Base-by-base conservation (phyloP, 257 asterid genomes). In the Catharanthus roseus region DNA sequence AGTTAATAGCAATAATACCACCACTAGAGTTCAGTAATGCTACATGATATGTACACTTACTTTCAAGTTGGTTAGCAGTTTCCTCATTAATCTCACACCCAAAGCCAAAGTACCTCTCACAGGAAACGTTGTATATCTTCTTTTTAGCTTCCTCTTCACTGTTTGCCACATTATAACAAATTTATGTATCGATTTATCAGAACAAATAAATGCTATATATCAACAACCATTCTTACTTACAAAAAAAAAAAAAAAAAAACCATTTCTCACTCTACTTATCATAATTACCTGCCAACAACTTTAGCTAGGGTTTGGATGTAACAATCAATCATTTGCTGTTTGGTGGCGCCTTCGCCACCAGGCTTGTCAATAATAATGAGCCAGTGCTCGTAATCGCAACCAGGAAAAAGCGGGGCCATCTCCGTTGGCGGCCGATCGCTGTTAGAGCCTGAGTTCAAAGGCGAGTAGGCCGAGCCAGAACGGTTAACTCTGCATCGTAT, bases 11-110 rank as follows among this genome's bases (percentile, higher is more conserved):
- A 49, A n/a, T n/a, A 47, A 44, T 6, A 13, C 16, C 18, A 2
- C 12, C 3, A 41, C 29, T 38, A 12, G 29, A 26, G 24, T 11
- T 33, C 15, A 67, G 0, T 26, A n/a, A n/a, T 67, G 16, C 15
- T 28, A 41, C 4, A 67, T 44, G 55, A 42, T 1, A 23, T 23
- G 57, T 19, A 36, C 26, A n/a, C 49, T 68, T 74, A 91, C 99
- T 97, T 90, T 89, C 99, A 44, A 95, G 97, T 87, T 89, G 92
- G 83, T 95, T 91, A 5, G 98, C 88, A 1, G 97, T 89, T 82
- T 91, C 97, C 83, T 95, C 99, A 19, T 95, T 97, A 77, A 95
- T 82, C 85, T 89, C 97, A 64, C 99, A 91, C 44, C 99, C 97
- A 74, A 95, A 91, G 12, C 99, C 99, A 31, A 91, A 88, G 82